These are phyloP conservation scores for Candida sp. DNA, from an alignment of 1,139 yeast genomes.

Conservation along the genomic window DNA sequence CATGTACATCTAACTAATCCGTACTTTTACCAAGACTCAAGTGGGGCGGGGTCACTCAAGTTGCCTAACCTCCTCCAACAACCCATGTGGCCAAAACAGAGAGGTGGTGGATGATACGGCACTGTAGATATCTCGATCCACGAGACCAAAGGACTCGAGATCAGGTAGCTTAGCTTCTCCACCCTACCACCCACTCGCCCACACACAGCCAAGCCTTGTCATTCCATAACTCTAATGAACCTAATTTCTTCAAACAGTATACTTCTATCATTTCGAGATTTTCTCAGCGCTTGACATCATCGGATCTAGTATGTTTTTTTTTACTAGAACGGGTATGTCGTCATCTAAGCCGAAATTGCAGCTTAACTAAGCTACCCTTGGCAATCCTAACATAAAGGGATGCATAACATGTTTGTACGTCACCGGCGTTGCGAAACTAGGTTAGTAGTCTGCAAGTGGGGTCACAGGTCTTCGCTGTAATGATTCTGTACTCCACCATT, in stretches of 20 bases:
- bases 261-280: not conserved
- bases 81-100: no score
- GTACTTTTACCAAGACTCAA: no score
- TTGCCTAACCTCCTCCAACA: no score
- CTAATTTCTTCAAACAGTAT: not conserved
- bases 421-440: not conserved
- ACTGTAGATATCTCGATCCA: no score
- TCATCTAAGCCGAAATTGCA: constrained; percentile 1
- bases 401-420: not conserved
- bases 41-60: no score
- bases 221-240: not conserved
- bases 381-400: no score
- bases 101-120: no score
- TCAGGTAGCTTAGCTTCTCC: not conserved
- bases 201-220: not conserved
- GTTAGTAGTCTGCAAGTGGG: not conserved
- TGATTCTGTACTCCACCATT: not conserved
- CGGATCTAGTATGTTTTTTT: not conserved
- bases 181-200: not conserved
- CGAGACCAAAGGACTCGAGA: no score
- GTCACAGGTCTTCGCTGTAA: not conserved
- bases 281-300: not conserved
- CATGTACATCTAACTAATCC: no score
- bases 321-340: constrained; percentile 2
- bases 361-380: not conserved